Base-by-base conservation (phyloP, 257 asterid species). In the Nicotiana otophora region DNA sequence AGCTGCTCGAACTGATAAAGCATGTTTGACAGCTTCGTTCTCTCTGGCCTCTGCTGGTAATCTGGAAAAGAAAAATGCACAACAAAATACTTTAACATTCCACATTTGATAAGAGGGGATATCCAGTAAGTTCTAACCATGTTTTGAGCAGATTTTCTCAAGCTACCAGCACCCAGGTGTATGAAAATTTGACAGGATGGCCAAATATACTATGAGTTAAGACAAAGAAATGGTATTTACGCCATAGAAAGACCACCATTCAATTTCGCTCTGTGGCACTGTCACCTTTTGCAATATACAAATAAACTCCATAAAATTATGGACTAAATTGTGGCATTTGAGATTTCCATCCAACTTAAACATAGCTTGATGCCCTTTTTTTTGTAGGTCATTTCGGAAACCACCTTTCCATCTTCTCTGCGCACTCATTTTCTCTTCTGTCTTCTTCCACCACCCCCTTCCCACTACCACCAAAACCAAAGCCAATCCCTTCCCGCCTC, bases 1-100 rank as follows among this genome's bases (percentile, higher is more conserved):
- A 11, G 98, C 98, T 28, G 90, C 87, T 77, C 98, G 98, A 83
- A 96, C 99, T 61, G 97, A 92, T 82, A 96, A 96, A 64, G 98
- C 98, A 81, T 96, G 98, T 82, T 88, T 91, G 74, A 96, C 96
- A 31, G 96, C 96, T 82, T 88, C 80, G 55, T 92, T 91, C 87
- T 86, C 87, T 83, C 91, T 90, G 70, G 97, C 93, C 81, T 89
- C 89, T 67, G 85, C 88, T 48, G 99, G 88, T 84, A 96, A 88
- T 88, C 99, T 96, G 92, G 51, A 78, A 80, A 83, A 87, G 62
- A 60, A 62, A 72, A 83, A 80, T 61, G 48, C 83, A 80, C 66
- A 76, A 63, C 39, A 67, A 26, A 30, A 36, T 53, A 48, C 85
- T 51, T 80, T 28, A 67, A 78, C 78, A 76, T 23, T 53, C 54